phyloP scores from a whole-genome alignment of 2,329 filamentous ascomycete genomes.

The Lasiodiplodia hormozganensis region DNA sequence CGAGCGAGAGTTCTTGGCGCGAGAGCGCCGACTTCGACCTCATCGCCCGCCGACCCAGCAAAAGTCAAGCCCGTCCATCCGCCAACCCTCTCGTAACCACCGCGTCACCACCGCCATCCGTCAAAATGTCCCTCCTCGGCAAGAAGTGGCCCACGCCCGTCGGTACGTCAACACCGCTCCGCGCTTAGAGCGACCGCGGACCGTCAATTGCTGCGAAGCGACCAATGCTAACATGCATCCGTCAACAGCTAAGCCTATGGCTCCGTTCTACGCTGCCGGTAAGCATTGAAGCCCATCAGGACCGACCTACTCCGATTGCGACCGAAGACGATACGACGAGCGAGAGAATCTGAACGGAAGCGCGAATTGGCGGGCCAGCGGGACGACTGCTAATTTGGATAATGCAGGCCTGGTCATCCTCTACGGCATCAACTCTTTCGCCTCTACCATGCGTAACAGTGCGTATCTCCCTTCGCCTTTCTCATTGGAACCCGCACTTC shows the following conservation, averaged over 20 bases:
- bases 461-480: conserved; percentile 50
- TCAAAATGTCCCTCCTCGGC: conserved; percentile 55
- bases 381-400: conserved; percentile 5
- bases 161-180: conserved; percentile 47
- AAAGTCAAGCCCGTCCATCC: conserved; percentile 29
- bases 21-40: conserved; percentile 37
- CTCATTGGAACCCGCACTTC: conserved; percentile 1
- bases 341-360: conserved; percentile 3
- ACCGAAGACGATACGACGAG: not conserved
- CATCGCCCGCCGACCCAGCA: conserved; percentile 37
- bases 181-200: conserved; percentile 1
- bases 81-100: conserved; percentile 28
- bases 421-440: conserved; percentile 88
- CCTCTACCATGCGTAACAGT: conserved; percentile 81
- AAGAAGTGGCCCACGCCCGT: conserved; percentile 60
- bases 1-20: conserved; percentile 18
- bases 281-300: conserved; percentile 52
- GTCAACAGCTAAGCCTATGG: conserved; percentile 80
- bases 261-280: conserved; percentile 95
- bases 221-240: conserved; percentile 39
- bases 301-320: not conserved
- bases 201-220: conserved; percentile 8
- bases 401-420: conserved; percentile 79
- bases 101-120: conserved; percentile 27
- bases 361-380: conserved; percentile 14